Evolutionary conservation across 495 filamentous ascomycete species (phyloP).

Genomic region (Pyrenopolyporus hunteri): DNA sequence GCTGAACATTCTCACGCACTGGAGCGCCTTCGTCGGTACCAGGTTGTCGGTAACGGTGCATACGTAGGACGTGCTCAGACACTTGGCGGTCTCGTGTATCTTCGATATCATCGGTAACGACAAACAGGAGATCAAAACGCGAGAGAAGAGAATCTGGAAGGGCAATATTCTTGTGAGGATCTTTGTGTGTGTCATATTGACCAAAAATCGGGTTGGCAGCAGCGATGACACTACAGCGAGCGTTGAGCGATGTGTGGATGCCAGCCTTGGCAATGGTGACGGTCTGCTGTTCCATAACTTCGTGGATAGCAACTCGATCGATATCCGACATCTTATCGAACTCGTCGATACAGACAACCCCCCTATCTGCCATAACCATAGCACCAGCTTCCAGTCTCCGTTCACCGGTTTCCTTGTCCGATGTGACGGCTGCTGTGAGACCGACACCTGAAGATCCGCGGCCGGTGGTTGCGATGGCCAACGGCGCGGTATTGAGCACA

Average conservation of each 20-base stretch:
- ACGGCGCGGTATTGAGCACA: conserved; percentile 93
- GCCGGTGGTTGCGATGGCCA: conserved; percentile 97
- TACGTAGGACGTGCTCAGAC: conserved; percentile 95
- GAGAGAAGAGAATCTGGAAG: conserved; percentile 96
- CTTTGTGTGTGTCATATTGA: conserved; percentile 98
- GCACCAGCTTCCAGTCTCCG: conserved; percentile 94
- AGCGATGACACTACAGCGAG: conserved; percentile 94
- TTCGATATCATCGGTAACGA: conserved; percentile 98
- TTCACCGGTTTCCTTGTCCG: conserved; percentile 97
- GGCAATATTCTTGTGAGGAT: conserved; percentile 97
- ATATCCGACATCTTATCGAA: conserved; percentile 99
- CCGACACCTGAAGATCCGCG: conserved; percentile 97
- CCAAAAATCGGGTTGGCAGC: conserved; percentile 98
- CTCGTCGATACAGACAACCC: conserved; percentile 98
- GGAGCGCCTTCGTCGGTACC: conserved; percentile 95
- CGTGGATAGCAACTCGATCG: conserved; percentile 97
- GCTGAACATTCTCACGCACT: conserved; percentile 84
- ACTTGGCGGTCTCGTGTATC: conserved; percentile 87
- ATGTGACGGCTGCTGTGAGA: conserved; percentile 95
- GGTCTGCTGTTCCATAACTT: conserved; percentile 99
- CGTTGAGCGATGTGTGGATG: conserved; percentile 97
- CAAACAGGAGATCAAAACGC: conserved; percentile 98
- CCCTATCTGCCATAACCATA: conserved; percentile 97
- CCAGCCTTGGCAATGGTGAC: conserved; percentile 99
- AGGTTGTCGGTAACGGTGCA: conserved; percentile 95